These are phyloP conservation scores for Fusarium algeriense DNA, from an alignment of 2,329 filamentous ascomycete genomes.

Conservation along the genomic window DNA sequence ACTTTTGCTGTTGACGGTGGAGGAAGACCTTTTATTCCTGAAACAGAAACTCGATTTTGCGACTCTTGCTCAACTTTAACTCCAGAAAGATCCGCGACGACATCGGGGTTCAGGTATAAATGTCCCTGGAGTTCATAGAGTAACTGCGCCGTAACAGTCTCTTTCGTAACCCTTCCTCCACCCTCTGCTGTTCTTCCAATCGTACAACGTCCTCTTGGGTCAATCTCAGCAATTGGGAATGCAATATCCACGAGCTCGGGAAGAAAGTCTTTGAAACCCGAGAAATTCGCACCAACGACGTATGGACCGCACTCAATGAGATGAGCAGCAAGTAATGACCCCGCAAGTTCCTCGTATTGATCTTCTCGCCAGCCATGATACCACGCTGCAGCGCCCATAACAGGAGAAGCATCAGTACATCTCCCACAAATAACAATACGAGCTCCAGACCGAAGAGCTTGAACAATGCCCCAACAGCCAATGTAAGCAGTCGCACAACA, in stretches of 20 bases:
- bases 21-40: conserved; percentile 44
- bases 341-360: conserved; percentile 63
- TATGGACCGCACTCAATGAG: conserved; percentile 68
- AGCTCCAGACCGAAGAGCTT: conserved; percentile 57
- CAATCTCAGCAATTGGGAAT: conserved; percentile 56
- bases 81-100: conserved; percentile 54
- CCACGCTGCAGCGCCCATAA: conserved; percentile 68
- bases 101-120: conserved; percentile 59
- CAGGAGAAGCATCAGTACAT: conserved; percentile 63
- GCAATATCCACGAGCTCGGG: conserved; percentile 49
- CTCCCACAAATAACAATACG: conserved; percentile 64
- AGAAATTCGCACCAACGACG: conserved; percentile 66
- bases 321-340: conserved; percentile 64
- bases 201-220: conserved; percentile 48
- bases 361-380: conserved; percentile 66
- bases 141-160: conserved; percentile 54
- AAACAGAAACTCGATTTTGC: conserved; percentile 51
- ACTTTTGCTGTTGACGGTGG: conserved; percentile 53
- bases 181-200: conserved; percentile 53
- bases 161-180: conserved; percentile 54
- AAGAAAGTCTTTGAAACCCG: conserved; percentile 57
- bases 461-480: conserved; percentile 62
- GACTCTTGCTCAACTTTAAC: conserved; percentile 60
- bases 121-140: conserved; percentile 62
- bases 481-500: conserved; percentile 58